A percentile compares a stretch with the other conserved stretches of the same genome.
Evolutionary conservation across 2,329 filamentous ascomycete species (phyloP).

Genomic region (Clonostachys rosea): DNA sequence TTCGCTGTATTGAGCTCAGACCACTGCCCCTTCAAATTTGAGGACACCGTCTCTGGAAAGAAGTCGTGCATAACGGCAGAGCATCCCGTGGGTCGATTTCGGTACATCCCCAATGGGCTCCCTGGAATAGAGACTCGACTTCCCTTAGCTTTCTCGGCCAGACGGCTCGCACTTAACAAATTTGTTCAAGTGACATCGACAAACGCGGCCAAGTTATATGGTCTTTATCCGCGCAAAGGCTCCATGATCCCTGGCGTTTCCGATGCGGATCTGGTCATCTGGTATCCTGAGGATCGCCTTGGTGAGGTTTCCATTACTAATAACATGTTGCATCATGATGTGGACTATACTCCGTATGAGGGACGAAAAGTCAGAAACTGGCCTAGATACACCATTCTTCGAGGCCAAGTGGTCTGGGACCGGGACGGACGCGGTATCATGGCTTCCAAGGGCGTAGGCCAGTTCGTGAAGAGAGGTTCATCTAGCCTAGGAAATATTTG

Average conservation of each 20-base stretch:
- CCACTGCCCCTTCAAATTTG: conserved; percentile 44
- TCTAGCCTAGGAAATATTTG: conserved; percentile 1
- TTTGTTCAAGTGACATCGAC: conserved; percentile 51
- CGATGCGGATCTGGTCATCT: conserved; percentile 54
- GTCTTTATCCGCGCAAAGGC: conserved; percentile 46
- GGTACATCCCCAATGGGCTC: conserved; percentile 53
- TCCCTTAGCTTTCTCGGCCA: conserved; percentile 33
- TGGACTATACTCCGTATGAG: conserved; percentile 61
- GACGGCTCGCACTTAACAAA: conserved; percentile 34
- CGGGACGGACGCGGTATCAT: conserved; percentile 44
- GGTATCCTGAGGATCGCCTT: conserved; percentile 42
- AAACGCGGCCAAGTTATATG: conserved; percentile 54
- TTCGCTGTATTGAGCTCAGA: conserved; percentile 44
- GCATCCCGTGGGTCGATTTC: conserved; percentile 39
- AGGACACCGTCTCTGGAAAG: conserved; percentile 38
- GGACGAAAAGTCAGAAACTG: conserved; percentile 51
- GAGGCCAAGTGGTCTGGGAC: conserved; percentile 56
- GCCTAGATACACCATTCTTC: conserved; percentile 55
- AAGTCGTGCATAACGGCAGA: conserved; percentile 34
- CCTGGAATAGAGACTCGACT: conserved; percentile 54
- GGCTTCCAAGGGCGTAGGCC: conserved; percentile 40
- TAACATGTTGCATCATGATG: conserved; percentile 52
- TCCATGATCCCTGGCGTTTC: conserved; percentile 39
- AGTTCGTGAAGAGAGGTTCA: conserved; percentile 34
- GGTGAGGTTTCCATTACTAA: conserved; percentile 35